A percentile compares a stretch with the other conserved stretches of the same genome.
Evolutionary conservation across 225 moss, liverwort and hornwort genomes (phyloP).

Genomic region (Pseudisothecium myosuroides): DNA sequence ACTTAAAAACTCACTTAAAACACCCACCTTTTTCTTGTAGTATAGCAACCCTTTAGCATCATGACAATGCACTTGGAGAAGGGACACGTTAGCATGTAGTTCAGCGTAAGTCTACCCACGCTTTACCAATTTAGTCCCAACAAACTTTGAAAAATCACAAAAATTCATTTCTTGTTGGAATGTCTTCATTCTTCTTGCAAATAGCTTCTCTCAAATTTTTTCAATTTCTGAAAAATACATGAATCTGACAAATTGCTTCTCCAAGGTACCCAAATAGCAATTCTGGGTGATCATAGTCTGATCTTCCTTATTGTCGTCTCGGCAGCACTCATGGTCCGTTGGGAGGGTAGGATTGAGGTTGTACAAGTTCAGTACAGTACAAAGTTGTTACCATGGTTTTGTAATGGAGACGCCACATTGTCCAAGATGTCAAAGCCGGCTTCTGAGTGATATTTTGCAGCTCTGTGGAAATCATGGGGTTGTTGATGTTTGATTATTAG

Average conservation of each 20-base stretch:
- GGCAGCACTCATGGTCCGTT: not conserved
- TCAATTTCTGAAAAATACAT: not conserved
- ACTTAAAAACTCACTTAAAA: too few species aligned
- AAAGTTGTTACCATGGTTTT: not conserved
- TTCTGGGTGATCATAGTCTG: too few species aligned
- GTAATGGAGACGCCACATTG: not conserved
- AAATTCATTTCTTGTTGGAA: too few species aligned
- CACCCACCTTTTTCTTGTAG: too few species aligned
- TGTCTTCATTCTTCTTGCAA: not conserved
- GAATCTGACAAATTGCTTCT: not conserved
- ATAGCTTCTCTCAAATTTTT: not conserved
- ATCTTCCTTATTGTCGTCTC: not conserved
- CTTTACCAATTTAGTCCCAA: too few species aligned
- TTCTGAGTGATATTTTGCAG: not conserved
- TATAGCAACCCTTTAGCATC: too few species aligned
- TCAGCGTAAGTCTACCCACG: too few species aligned
- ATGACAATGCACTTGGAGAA: too few species aligned
- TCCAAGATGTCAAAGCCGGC: not conserved
- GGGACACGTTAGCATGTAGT: too few species aligned
- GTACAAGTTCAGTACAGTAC: not conserved
- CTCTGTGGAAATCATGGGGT: not conserved
- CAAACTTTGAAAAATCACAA: too few species aligned
- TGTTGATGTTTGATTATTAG: not conserved
- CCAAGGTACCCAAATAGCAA: too few species aligned
- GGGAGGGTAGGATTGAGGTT: not conserved